Base-by-base conservation (phyloP, 148 eudicot species). In the Gaultheria prostrata region DNA sequence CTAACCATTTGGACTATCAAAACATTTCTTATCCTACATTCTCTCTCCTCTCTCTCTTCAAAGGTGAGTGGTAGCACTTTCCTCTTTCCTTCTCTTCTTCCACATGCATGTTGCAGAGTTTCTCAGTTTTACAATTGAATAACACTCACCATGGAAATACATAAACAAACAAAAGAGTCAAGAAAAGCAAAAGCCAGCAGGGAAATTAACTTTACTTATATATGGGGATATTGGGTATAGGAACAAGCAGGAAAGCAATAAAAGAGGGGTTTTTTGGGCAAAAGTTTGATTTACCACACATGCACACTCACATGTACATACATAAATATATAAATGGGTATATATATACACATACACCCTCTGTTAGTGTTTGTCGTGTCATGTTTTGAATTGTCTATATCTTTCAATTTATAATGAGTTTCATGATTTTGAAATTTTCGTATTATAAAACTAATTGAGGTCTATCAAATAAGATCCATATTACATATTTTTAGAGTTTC, bases 181-280 rank as follows among this genome's bases (percentile, higher is more conserved):
- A 84, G 79, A 72, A 89, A 89, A 86, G 87, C 82, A 77, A 89
- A 73, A 79, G 65, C 72, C 65, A 49, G 82, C 48, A n/a, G 77
- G n/a, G 81, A 67, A 84, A n/a, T n/a, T n/a, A n/a, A 78, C 82
- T 80, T 85, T 80, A 74, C 86, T 65, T 80, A 67, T 84, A 79
- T 76, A 79, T 70, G 32, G 54, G 77, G 53, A 45, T 80, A 73
- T 70, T 72, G 84, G 85, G 79, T 77, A 85, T 84, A 87, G 79
- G 59, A 82, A 71, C 80, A 82, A 56, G 54, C 49, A 67, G 28
- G 35, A 80, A 72, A 77, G 49, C 54, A 75, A 74, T 74, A 77
- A 85, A 87, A 81, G 84, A 84, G 79, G 69, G 70, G 76, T 83
- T 83, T 83, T 83, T 83, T 69, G 28, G 53, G 80, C 14, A 59